phyloP scores from a whole-genome alignment of 1,284 basidiomycete genomes.

The Ganoderma resinaceum region DNA sequence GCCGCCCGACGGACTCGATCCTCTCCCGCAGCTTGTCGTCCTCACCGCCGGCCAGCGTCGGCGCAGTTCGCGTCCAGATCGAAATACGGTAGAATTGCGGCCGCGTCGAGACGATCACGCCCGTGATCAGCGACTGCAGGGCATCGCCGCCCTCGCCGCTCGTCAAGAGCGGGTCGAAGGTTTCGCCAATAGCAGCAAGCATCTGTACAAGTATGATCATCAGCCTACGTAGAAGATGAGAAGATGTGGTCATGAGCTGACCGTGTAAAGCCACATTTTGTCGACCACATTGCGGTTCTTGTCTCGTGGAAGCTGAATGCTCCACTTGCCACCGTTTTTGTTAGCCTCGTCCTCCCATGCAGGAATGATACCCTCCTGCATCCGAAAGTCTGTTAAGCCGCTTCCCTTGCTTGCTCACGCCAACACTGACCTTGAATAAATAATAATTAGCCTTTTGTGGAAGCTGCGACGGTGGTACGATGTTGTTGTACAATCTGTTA shows the following conservation, averaged over 20 bases:
- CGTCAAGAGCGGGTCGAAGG: constrained; percentile 87
- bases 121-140: constrained; percentile 83
- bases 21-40: constrained; percentile 57
- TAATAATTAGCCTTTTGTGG: constrained; percentile 99
- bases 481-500: constrained; percentile 92
- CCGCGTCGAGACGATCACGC: constrained; percentile 94
- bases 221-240: neutral
- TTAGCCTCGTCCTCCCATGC: constrained; percentile 98
- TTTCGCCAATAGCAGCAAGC: constrained; percentile 97
- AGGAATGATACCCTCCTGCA: constrained; percentile 90
- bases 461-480: constrained; percentile 94
- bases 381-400: constrained; percentile 2
- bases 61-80: constrained; percentile 94
- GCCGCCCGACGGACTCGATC: constrained; percentile 71
- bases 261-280: constrained; percentile 98
- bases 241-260: constrained; percentile 40
- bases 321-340: constrained; percentile 98
- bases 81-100: constrained; percentile 96
- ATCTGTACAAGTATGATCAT: constrained; percentile 61
- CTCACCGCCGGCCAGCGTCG: constrained; percentile 47
- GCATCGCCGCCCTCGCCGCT: constrained; percentile 55
- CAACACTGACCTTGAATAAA: constrained; percentile 83
- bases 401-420: constrained; percentile 17
- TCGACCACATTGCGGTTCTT: constrained; percentile 89
- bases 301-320: constrained; percentile 95